Base-by-base conservation (phyloP, 495 filamentous ascomycete species). In the Thermothielavioides terrestris region DNA sequence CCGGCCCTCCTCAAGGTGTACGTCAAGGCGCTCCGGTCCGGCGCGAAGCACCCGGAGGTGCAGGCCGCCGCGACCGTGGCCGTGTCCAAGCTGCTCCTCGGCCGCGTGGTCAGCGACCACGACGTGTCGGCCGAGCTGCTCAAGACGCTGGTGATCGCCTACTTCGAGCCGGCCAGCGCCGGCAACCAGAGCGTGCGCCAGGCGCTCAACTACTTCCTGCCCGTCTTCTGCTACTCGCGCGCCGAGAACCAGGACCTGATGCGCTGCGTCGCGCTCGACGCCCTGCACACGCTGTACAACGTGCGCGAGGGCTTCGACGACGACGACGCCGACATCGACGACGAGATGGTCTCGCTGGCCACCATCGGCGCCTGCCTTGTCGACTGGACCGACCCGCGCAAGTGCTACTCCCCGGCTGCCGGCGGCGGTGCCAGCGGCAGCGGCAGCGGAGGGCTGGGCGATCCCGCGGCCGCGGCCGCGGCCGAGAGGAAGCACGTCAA, bases 301-400 rank as follows among this genome's bases (percentile, higher is more conserved):
- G 74, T 89, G 38, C 80, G 85, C 42, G 83, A 86, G 51, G 81
- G 74, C 3, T 63, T 86, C 20, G 88, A 86, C 6, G 84, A 89
- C 51, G 81, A 83, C 20, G 90, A 92, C 49, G 77, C 85, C 40
- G 88, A 85, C 8, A 82, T 89, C 23, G 81, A 82, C 18, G 85
- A 89, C 42, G 77, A 88, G 57, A 94, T 92, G 77, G 83, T 92
- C 1, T 77, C 82, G 22, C 77, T 92, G 55, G 71, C 68, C 8
- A 77, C 82, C 25, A 84, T 95, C 27, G 78, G 82, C 23, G 84
- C 81, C 3, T 89, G 92, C 68, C 65, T 98, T 2, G 77, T 88
- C 1, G 92, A 98, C 61, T 98, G 92, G 92, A 97, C 92, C 4
- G 92, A 98, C 66, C 88, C 90, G 46, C 76, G 94, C 17, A 85